Evolutionary conservation across 2,329 filamentous ascomycete genomes (phyloP), one percentile per base, ranked within the genome.

Genomic region (Cladosporium sp.): DNA sequence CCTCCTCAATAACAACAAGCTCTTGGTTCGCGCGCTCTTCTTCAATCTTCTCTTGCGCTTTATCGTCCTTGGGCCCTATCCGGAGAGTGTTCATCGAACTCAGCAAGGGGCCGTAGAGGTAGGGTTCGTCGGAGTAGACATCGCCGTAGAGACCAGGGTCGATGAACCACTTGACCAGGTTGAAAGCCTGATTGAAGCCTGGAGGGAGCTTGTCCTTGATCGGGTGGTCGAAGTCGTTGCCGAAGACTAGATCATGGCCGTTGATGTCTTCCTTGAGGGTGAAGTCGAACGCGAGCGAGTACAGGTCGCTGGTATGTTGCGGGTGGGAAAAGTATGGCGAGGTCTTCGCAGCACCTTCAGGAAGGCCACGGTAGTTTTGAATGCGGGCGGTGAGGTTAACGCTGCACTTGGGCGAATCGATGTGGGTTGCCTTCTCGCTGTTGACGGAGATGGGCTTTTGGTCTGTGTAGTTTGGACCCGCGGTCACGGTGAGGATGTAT

Each of bases 181-280:
- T 89, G 78, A 97, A 88, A 0, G 93, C 93, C 11, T 91, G 89
- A 74, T 87, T 88, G 78, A 97, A 96, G 0, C 94, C 93, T 0
- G 92, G 91, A 0, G 95, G 94, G 1, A 99, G 82, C 18, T 89
- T 86, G 75, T 97, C 90, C 33, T 92, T 87, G 71, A 99, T 95
- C 0, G 95, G 92, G 60, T 91, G 87, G 74, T 97, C 93, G 76
- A 98, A 97, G 81, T 97, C 93, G 77, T 98, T 98, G 50, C 94
- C 95, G 72, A 97, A 97, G 63, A 97, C 88, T 2, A 99, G 83
- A 68, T 96, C 88, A 29, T 86, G 78, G 53, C 87, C 92, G 3
- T 83, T 82, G 65, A 96, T 88, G 40, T 78, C 78, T 33, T 80
- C 72, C 72, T 91, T 91, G n/a, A 90, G 91, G 0, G 85, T 88